phyloP scores from a whole-genome alignment of 306 rosid genomes.

The Sicyos baderoa region DNA sequence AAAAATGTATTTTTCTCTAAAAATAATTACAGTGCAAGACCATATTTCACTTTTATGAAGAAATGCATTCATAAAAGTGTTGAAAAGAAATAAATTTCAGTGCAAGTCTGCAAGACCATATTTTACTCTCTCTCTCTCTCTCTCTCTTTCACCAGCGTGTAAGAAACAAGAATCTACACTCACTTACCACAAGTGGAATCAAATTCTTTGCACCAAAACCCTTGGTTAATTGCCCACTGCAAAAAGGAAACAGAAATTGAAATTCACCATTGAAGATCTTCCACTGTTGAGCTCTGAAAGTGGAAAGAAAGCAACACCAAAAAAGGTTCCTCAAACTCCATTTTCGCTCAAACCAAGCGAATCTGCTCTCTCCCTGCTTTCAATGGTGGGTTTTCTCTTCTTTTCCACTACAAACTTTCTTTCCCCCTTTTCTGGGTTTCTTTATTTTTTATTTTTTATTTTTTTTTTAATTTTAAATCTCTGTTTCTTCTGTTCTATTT shows the following conservation, averaged over 20 bases:
- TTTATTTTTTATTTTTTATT: no score
- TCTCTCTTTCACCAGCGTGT: not conserved
- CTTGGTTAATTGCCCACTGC: constrained; percentile 4
- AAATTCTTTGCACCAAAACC: constrained; percentile 14
- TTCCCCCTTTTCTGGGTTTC: not conserved
- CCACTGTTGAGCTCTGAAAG: constrained; percentile 1
- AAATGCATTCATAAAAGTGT: no score
- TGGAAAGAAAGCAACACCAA: not conserved
- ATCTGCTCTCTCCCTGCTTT: constrained; percentile 5
- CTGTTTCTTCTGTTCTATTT: not conserved
- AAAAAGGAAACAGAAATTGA: not conserved
- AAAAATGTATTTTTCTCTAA: no score
- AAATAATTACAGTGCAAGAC: no score
- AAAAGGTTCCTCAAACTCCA: not conserved
- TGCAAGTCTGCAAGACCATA: not conserved
- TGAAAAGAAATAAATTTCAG: no score
- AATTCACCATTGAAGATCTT: constrained; percentile 7
- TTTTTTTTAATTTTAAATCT: not conserved
- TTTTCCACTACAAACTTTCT: constrained; percentile 2
- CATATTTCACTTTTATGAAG: no score
- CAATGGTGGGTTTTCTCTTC: constrained; percentile 19
- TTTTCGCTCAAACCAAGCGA: not conserved
- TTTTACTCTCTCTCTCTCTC: not conserved
- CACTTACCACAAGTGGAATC: constrained; percentile 16
- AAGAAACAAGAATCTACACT: constrained; percentile 15